A percentile compares a stretch with the other conserved stretches of the same genome.
phyloP scores from a whole-genome alignment of 164 flowering plant species.

The Piper longum region DNA sequence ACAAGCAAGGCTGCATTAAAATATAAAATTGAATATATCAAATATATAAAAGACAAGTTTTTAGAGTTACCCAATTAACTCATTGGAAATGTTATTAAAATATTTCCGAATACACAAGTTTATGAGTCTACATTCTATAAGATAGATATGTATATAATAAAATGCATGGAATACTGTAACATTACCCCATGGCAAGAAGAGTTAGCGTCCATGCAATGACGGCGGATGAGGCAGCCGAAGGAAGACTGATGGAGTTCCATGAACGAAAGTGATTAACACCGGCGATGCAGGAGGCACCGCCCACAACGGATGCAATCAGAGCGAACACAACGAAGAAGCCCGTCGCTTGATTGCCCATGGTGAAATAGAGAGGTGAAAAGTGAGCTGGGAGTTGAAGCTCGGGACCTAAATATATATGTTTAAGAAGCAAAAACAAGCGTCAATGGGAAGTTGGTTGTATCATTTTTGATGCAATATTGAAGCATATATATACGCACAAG shows the following conservation, averaged over 20 bases:
- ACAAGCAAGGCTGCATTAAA: conserved; percentile 55
- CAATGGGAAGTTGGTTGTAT: not conserved
- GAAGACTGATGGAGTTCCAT: conserved; percentile 49
- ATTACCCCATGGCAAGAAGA: conserved; percentile 77
- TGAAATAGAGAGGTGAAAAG: conserved; percentile 75
- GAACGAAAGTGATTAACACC: conserved; percentile 47
- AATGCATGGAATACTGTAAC: not conserved
- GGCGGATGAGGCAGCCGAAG: conserved; percentile 57
- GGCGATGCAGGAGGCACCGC: conserved; percentile 48
- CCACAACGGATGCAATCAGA: conserved; percentile 72
- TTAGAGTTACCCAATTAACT: too few relatives aligned
- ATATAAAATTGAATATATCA: not conserved
- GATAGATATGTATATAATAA: not conserved
- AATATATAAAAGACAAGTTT: not conserved
- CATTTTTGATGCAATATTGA: not conserved
- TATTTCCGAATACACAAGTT: too few relatives aligned
- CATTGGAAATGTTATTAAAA: too few relatives aligned
- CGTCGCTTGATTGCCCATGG: conserved; percentile 86
- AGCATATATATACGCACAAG: too few relatives aligned
- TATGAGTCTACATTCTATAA: too few relatives aligned
- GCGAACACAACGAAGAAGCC: conserved; percentile 75
- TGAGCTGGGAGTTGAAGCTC: conserved; percentile 59
- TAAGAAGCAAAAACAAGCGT: not conserved
- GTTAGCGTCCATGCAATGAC: conserved; percentile 74
- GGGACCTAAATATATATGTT: conserved; percentile 35